phyloP scores from a whole-genome alignment of 768 basidiomycete species.

The Chalciporus piperatus region DNA sequence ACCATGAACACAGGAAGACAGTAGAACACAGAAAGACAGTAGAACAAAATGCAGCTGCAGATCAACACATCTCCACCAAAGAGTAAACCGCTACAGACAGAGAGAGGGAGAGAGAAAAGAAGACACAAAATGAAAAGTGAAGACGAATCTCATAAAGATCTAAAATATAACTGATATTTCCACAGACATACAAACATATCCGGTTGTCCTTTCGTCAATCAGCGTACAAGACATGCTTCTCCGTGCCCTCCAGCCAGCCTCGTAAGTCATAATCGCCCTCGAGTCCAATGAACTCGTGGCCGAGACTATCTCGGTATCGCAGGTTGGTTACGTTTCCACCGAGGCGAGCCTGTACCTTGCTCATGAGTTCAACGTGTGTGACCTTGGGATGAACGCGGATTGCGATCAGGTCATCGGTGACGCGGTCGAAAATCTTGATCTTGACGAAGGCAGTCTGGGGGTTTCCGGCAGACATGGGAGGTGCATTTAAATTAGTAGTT shows the following conservation, averaged over 20 bases:
- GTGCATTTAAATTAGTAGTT: constrained; percentile 51
- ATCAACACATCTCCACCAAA: neutral
- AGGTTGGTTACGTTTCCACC: constrained; percentile 70
- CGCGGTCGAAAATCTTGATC: constrained; percentile 95
- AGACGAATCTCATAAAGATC: constrained; percentile 26
- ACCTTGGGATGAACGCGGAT: constrained; percentile 95
- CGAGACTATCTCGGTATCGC: constrained; percentile 72
- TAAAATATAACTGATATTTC: constrained; percentile 26
- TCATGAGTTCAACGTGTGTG: constrained; percentile 80
- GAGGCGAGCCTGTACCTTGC: constrained; percentile 85
- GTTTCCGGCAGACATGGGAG: constrained; percentile 73
- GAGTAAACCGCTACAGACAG: neutral
- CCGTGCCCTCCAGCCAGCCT: constrained; percentile 73
- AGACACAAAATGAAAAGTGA: constrained; percentile 7
- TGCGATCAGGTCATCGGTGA: constrained; percentile 93
- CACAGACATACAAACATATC: constrained; percentile 6
- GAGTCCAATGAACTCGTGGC: constrained; percentile 61
- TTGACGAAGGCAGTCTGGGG: constrained; percentile 90
- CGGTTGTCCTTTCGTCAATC: constrained; percentile 40
- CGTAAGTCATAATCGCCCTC: constrained; percentile 61
- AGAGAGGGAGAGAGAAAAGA: neutral
- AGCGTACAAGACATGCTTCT: constrained; percentile 82
- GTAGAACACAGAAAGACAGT: neutral
- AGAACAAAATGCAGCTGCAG: constrained; percentile 4
- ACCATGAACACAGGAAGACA: neutral